phyloP scores from a whole-genome alignment of 352 stramenopile species.

The Plasmopara muralis region DNA sequence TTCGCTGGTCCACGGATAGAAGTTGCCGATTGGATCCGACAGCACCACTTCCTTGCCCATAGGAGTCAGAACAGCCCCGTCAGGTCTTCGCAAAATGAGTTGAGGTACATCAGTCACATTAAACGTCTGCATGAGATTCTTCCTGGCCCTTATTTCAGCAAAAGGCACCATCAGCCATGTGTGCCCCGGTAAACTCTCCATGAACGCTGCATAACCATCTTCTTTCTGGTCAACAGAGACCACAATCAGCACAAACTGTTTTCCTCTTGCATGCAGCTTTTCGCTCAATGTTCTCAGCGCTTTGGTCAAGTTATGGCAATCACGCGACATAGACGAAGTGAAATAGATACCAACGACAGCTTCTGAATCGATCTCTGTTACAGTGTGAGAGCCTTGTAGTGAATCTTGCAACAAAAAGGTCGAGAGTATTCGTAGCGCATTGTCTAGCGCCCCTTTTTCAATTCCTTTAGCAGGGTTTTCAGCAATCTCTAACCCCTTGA shows the following conservation, averaged over 20 bases:
- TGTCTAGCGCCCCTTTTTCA: constrained; percentile 37
- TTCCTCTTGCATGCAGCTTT: constrained; percentile 28
- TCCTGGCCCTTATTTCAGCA: constrained; percentile 56
- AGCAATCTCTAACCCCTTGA: constrained; percentile 46
- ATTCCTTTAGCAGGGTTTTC: constrained; percentile 50
- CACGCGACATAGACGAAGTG: constrained; percentile 31
- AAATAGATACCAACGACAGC: constrained; percentile 79
- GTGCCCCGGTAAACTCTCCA: constrained; percentile 42
- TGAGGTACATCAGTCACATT: constrained; percentile 44
- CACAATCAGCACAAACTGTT: constrained; percentile 66
- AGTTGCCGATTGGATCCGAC: constrained; percentile 45
- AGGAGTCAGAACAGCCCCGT: constrained; percentile 60
- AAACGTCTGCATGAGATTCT: constrained; percentile 67
- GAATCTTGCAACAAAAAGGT: constrained; percentile 65
- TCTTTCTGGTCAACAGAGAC: constrained; percentile 70
- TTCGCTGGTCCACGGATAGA: constrained; percentile 58
- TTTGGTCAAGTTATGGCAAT: constrained; percentile 54
- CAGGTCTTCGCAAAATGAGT: constrained; percentile 49
- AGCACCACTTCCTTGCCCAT: constrained; percentile 63
- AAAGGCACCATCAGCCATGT: constrained; percentile 75
- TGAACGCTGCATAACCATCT: constrained; percentile 25
- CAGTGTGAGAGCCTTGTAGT: constrained; percentile 56
- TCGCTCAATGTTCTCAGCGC: constrained; percentile 41
- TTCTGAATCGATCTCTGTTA: constrained; percentile 43
- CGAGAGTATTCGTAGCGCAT: constrained; percentile 51